These are phyloP conservation scores for Phialophora tarda DNA, from an alignment of 2,329 filamentous ascomycete genomes.

Conservation along the genomic window DNA sequence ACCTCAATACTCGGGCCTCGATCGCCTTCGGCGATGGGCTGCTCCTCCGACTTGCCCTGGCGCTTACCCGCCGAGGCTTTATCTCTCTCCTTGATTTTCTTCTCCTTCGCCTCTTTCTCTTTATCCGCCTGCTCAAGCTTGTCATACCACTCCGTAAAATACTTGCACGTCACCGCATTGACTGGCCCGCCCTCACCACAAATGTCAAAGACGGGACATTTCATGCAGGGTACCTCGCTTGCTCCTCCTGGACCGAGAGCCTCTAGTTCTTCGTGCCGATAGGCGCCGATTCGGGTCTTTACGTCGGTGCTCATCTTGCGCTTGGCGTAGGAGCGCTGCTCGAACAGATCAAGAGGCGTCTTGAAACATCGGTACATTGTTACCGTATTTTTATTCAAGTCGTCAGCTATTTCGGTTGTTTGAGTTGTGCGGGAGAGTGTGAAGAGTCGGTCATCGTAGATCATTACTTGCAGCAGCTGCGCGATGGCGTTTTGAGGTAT, in stretches of 20 bases:
- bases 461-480: constrained; percentile 84
- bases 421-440: constrained; percentile 31
- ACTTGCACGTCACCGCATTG: constrained; percentile 86
- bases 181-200: constrained; percentile 91
- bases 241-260: constrained; percentile 69
- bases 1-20: constrained; percentile 22
- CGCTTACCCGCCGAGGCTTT: constrained; percentile 6
- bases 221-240: constrained; percentile 87
- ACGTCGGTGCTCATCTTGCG: constrained; percentile 40
- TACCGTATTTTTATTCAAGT: constrained; percentile 25
- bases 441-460: constrained; percentile 86
- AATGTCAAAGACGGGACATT: constrained; percentile 90
- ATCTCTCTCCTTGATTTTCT: constrained; percentile 16
- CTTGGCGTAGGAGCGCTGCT: constrained; percentile 20
- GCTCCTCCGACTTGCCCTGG: constrained; percentile 9
- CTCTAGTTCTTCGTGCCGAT: constrained; percentile 45
- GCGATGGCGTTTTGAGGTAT: constrained; percentile 73
- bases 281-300: constrained; percentile 32
- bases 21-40: constrained; percentile 4
- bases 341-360: constrained; percentile 47
- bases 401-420: constrained; percentile 31
- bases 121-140: constrained; percentile 39
- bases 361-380: constrained; percentile 54
- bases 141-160: constrained; percentile 83
- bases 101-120: constrained; percentile 20